These are phyloP conservation scores for Tylopilus balloui DNA, from an alignment of 768 basidiomycete genomes.

Conservation along the genomic window DNA sequence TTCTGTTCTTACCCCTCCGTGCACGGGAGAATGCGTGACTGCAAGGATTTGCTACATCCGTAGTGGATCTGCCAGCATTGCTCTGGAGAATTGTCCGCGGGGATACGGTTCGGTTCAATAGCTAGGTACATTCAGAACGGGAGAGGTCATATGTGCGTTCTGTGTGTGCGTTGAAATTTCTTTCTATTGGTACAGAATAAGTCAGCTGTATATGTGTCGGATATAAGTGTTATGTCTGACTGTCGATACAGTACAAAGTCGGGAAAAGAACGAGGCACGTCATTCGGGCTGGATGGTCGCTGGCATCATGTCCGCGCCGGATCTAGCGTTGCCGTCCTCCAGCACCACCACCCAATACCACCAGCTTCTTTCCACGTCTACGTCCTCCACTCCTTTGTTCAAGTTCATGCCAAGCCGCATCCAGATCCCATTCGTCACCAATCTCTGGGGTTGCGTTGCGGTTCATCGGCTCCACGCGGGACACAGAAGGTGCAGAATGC, in stretches of 20 bases:
- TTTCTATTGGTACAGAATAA: not conserved
- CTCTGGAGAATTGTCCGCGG: constrained; percentile 49
- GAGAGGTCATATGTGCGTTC: not conserved
- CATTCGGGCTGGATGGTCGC: not conserved
- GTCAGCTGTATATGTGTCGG: not conserved
- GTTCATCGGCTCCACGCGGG: constrained; percentile 40
- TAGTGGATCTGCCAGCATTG: constrained; percentile 64
- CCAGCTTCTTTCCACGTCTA: constrained; percentile 59
- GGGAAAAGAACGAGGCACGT: constrained; percentile 1
- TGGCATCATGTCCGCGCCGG: not conserved
- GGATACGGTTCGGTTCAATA: constrained; percentile 67
- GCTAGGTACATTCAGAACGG: not conserved
- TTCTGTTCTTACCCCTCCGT: constrained; percentile 49
- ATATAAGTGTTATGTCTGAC: constrained; percentile 6
- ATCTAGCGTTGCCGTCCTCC: constrained; percentile 45
- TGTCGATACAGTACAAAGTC: constrained; percentile 18
- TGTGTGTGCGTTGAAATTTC: not conserved
- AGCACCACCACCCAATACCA: constrained; percentile 67
- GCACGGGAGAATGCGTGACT: constrained; percentile 54
- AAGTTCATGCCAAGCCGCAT: constrained; percentile 77
- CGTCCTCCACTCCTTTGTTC: constrained; percentile 55
- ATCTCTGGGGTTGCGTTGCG: constrained; percentile 28
- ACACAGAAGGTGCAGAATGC: constrained; percentile 45
- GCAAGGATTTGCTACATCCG: constrained; percentile 78
- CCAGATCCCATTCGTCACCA: constrained; percentile 72